Conservation (phyloP, 208 protist genomes). For the Histomonas meleagridis region DNA sequence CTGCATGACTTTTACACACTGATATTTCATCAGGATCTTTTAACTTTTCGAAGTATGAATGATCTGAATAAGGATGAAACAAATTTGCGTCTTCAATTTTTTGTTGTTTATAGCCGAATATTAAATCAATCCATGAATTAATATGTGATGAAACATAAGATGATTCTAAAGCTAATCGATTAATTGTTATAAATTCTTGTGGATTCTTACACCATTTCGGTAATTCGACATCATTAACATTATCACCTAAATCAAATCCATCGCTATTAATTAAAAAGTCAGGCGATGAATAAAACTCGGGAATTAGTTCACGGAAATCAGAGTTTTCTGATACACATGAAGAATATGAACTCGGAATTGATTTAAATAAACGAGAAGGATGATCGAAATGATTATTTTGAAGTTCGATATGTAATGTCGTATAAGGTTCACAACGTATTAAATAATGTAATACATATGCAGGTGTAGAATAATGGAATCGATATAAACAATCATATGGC, state of each 20-base stretch:
- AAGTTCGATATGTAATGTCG: background rate
- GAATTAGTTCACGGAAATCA: slow-evolving; percentile 24
- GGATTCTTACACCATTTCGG: background rate
- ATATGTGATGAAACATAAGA: background rate
- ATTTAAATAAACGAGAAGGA: background rate
- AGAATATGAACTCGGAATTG: background rate
- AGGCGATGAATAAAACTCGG: background rate
- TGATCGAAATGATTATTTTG: background rate
- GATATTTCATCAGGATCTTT: too few species aligned
- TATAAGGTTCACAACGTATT: slow-evolving; percentile 11
- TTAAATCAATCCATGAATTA: slow-evolving; percentile 29
- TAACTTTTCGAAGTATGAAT: too few species aligned
- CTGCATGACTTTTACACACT: too few species aligned
- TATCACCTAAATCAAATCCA: background rate
- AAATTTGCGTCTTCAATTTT: background rate
- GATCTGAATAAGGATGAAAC: background rate
- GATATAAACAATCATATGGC: background rate
- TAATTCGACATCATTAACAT: background rate
- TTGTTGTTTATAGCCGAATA: slow-evolving; percentile 23
- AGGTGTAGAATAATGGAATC: background rate
- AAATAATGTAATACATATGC: background rate
- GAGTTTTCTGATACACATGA: background rate
- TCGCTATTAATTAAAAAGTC: background rate
- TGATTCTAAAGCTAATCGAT: background rate
- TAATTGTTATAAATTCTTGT: background rate